Base-by-base conservation (phyloP, 306 rosid genomes). In the Pterocarpus macrocarpus region DNA sequence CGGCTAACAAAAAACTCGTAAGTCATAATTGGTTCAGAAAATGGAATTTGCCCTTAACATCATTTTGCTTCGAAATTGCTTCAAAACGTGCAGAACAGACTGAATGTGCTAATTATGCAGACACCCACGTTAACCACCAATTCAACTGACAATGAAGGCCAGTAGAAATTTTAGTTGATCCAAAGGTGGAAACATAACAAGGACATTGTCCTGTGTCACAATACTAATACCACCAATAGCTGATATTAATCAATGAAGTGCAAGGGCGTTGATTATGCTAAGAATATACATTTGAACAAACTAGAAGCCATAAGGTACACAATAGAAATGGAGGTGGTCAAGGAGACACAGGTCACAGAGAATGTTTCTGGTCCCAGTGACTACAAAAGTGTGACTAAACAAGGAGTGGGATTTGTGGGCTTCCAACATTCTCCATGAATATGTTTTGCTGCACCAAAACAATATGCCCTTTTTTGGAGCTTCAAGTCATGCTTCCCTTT, bases 261-360 rank as follows among this genome's bases (percentile, higher is more conserved):
- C 49, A 58, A 57, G 66, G 59, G 8, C 12, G 34, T 0, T 70
- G 41, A 83, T 83, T 71, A 66, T 72, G 80, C 64, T 44, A 81
- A 73, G 75, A 69, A 59, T 63, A 68, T 36, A n/a, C 61, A 55
- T 76, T 79, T 79, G 80, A 86, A 82, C 63, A 75, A 75, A 76
- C 77, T 73, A 67, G 79, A 49, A 49, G 55, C 3, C 14, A 13
- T 13, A 49, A 49, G 55, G 5, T 13, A 49, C 11, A 49, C 39
- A 73, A 71, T 43, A 47, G 41, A 76, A 72, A 12, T 58, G 82
- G 58, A 70, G 76, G 56, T 67, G 87, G 92, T 92, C 91, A 89
- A 87, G 88, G 95, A 84, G 96, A 93, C 94, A 91, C 34, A 65
- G 53, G 85, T 3, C 15, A 86, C 91, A 88, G 91, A 80, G 91